Percentiles rank a stretch among this genome's conserved stretches.
Evolutionary conservation across 345 rosid species (phyloP).

Genomic region (Lagerstroemia speciosa): DNA sequence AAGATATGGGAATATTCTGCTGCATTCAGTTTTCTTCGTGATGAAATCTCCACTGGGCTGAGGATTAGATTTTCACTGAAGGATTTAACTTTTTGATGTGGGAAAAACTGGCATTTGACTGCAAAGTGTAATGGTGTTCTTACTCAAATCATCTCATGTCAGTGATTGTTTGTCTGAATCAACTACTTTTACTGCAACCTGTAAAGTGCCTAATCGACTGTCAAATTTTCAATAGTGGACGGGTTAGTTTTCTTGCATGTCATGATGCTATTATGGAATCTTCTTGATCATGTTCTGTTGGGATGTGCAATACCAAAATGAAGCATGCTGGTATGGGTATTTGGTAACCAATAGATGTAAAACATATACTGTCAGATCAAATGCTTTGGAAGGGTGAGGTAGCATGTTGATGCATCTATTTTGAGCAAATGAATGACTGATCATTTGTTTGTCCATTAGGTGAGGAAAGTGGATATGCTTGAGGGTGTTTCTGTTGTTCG

Average conservation of each 20-base stretch:
- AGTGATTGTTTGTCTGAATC: too few species aligned
- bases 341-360: not conserved
- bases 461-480: constrained; percentile 35
- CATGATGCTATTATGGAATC: not conserved
- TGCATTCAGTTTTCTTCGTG: not conserved
- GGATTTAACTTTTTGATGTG: not conserved
- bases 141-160: not conserved
- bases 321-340: not conserved
- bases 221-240: not conserved
- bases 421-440: not conserved
- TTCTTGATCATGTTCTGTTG: not conserved
- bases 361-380: not conserved
- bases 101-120: not conserved
- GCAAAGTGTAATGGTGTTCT: not conserved
- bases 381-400: not conserved
- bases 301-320: not conserved
- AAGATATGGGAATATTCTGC: not conserved
- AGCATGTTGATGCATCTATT: not conserved
- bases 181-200: not conserved
- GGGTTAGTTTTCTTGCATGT: not conserved
- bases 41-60: not conserved
- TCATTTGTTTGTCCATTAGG: constrained; percentile 12
- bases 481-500: constrained; percentile 24
- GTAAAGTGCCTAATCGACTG: too few species aligned
- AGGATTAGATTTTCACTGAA: not conserved